These are phyloP conservation scores for Aureobasidium mangrovei DNA, from an alignment of 2,329 filamentous ascomycete species.

Conservation along the genomic window DNA sequence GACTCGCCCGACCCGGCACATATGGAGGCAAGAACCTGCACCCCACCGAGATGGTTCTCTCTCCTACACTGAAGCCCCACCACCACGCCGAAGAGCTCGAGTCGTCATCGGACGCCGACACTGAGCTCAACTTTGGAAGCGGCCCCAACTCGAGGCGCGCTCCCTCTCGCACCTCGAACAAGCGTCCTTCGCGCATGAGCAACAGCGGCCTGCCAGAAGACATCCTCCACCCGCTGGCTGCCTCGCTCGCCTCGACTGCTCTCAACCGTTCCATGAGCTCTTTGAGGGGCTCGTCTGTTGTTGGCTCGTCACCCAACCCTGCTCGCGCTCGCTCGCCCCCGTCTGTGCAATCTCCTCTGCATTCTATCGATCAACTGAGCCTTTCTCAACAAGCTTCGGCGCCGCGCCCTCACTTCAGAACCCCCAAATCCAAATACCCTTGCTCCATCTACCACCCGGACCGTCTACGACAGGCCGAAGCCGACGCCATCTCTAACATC, in stretches of 20 bases:
- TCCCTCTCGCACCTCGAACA: slow-evolving; percentile 32
- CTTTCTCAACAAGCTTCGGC: slow-evolving; percentile 18
- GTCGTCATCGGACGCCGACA: slow-evolving; percentile 28
- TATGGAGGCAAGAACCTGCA: slow-evolving; percentile 77
- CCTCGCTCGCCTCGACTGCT: slow-evolving; percentile 23
- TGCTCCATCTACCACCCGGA: slow-evolving; percentile 48
- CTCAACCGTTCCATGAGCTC: slow-evolving; percentile 27
- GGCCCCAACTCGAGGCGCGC: slow-evolving; percentile 27
- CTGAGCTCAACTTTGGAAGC: slow-evolving; percentile 27
- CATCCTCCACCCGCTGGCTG: slow-evolving; percentile 23
- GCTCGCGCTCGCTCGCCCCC: slow-evolving; percentile 25
- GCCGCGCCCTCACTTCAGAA: slow-evolving; percentile 34
- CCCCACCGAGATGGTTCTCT: slow-evolving; percentile 83
- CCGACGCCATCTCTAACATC: slow-evolving; percentile 78
- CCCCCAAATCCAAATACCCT: slow-evolving; percentile 45
- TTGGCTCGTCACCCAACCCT: slow-evolving; percentile 22
- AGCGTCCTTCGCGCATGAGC: slow-evolving; percentile 24
- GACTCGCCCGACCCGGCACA: slow-evolving; percentile 44
- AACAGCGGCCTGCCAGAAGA: slow-evolving; percentile 34
- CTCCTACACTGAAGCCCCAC: slow-evolving; percentile 35
- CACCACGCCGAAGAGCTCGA: slow-evolving; percentile 23
- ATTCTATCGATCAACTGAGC: slow-evolving; percentile 13
- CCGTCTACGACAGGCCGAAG: slow-evolving; percentile 86
- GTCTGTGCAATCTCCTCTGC: slow-evolving; percentile 20
- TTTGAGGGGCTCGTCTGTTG: slow-evolving; percentile 25